Percentiles rank a stretch among this genome's conserved stretches.
phyloP scores from a whole-genome alignment of 2,329 filamentous ascomycete genomes.

The Botrytis cinerea region DNA sequence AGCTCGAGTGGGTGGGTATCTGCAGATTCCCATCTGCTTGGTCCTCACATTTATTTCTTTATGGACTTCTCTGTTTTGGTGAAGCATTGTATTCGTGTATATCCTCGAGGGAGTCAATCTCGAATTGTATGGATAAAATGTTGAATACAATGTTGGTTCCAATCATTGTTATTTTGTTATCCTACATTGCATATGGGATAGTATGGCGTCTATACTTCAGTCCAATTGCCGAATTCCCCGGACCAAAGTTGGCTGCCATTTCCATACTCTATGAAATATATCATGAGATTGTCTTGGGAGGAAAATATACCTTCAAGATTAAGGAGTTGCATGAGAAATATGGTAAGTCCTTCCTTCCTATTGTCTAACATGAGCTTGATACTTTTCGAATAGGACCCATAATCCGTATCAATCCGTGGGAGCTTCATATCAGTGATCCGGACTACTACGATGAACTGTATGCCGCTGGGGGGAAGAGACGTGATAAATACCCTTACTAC shows the following conservation, averaged over 20 bases:
- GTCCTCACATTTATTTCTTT: background rate
- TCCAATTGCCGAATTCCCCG: constrained; percentile 41
- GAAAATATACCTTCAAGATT: constrained; percentile 48
- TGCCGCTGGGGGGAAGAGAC: constrained; percentile 29
- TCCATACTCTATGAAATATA: constrained; percentile 42
- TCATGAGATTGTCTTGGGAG: constrained; percentile 47
- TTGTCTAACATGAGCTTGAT: background rate
- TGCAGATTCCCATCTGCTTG: background rate
- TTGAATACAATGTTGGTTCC: background rate
- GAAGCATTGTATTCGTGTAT: background rate
- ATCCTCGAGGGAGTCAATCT: background rate
- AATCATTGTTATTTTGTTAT: background rate
- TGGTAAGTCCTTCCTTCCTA: constrained; percentile 25
- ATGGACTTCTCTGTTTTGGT: background rate
- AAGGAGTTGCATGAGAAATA: constrained; percentile 47
- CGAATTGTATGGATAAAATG: background rate
- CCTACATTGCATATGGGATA: constrained; percentile 19
- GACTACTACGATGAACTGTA: constrained; percentile 47
- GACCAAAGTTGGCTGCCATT: constrained; percentile 41
- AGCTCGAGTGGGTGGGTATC: background rate
- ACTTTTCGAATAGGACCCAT: constrained; percentile 34
- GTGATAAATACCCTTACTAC: constrained; percentile 28
- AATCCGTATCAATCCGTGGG: constrained; percentile 44
- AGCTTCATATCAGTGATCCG: constrained; percentile 45
- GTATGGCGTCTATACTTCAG: constrained; percentile 41